Base-by-base conservation (phyloP, 768 basidiomycete species). In the Hebeloma cylindrosporum region DNA sequence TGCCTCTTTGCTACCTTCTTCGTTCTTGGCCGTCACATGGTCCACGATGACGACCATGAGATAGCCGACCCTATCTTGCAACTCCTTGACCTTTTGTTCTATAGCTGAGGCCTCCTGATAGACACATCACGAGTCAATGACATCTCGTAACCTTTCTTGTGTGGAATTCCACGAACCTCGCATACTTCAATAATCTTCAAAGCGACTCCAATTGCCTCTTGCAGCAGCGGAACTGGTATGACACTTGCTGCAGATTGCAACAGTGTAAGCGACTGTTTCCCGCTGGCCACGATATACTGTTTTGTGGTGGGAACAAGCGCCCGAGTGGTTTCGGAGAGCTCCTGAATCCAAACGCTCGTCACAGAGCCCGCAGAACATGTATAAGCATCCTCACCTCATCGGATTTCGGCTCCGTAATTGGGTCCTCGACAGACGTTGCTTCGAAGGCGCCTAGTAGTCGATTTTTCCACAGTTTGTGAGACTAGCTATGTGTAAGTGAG, bases 71-170 rank as follows among this genome's bases (percentile, higher is more conserved):
- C 32, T 7, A 14, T 33, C 32, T 7, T 33, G 32, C 4, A 33
- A 20, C 32, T 33, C 32, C 32, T 33, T 33, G 32, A 33, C 32
- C 32, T 33, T 33, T 20, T 33, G 32, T 20, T 33, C 32, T 14
- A 33, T 20, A 33, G 32, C 32, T 33, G 32, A 33, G 32, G 16
- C 32, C 20, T 33, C 32, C 32, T 33, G 7, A 33, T 33, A 13
- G 20, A 20, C 8, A 33, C 16, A 16, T 33, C n/a, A n/a, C n/a
- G 32, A 33, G 32, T 8, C 2, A 33, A 16, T 20, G 32, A 20
- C 10, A 14, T 33, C 2, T 2, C 8, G 20, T 7, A n/a, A 10
- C 8, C 8, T 14, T 7, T 14, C 32, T 33, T n/a, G n/a, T n/a
- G n/a, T n/a, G n/a, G n/a, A n/a, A n/a, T n/a, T n/a, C n/a, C n/a